These are phyloP conservation scores for Picochlorum sp. DNA, from an alignment of 139 green algal species.

Conservation along the genomic window DNA sequence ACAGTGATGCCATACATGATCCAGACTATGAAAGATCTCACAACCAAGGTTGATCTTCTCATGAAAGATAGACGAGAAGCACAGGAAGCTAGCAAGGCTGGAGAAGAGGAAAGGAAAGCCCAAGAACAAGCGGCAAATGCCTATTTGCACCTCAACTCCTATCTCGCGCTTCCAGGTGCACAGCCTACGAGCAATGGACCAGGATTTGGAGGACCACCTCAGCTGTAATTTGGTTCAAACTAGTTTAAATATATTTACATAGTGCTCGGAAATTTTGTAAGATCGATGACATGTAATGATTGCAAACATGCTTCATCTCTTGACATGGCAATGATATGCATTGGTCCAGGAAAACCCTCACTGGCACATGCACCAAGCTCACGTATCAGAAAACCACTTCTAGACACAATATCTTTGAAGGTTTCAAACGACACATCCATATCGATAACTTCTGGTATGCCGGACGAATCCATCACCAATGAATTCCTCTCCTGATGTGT, in stretches of 20 bases:
- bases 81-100: slow-evolving; percentile 28
- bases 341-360: slow-evolving; percentile 6
- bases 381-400: neutral
- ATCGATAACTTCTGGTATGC: neutral
- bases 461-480: slow-evolving; percentile 1
- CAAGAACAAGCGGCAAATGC: slow-evolving; percentile 48
- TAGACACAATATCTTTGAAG: neutral
- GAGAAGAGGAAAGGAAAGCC: slow-evolving; percentile 30
- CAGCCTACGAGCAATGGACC: neutral
- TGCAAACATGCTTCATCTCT: slow-evolving; percentile 2
- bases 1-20: slow-evolving; percentile 95
- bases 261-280: too few species aligned
- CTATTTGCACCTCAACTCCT: slow-evolving; percentile 41
- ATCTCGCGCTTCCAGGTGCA: slow-evolving; percentile 23
- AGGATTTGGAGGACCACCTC: neutral
- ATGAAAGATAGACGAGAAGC: slow-evolving; percentile 41
- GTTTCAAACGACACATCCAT: slow-evolving; percentile 8
- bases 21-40: slow-evolving; percentile 85
- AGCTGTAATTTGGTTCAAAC: neutral
- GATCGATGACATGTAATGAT: neutral
- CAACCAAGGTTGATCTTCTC: slow-evolving; percentile 67
- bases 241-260: too few species aligned
- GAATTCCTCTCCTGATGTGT: slow-evolving; percentile 9
- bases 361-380: neutral
- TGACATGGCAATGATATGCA: slow-evolving; percentile 3